A percentile compares a stretch with the other conserved stretches of the same genome.
Evolutionary conservation across 495 filamentous ascomycete genomes (phyloP).

Genomic region (Penicillium lividum): DNA sequence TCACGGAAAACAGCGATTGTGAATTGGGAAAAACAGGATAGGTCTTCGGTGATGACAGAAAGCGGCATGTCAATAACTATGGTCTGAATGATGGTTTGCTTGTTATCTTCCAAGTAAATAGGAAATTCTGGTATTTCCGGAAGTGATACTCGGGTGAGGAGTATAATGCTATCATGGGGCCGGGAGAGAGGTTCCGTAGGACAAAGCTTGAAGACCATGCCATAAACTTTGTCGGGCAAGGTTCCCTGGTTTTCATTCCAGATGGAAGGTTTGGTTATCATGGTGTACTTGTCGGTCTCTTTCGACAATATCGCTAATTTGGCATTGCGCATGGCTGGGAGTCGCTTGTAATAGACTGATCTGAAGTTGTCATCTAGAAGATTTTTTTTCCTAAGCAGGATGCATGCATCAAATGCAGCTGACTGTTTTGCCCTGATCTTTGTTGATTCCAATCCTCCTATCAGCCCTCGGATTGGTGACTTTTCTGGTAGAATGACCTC

Average conservation of each 20-base stretch:
- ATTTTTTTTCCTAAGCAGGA: conserved; percentile 63
- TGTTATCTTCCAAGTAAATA: conserved; percentile 65
- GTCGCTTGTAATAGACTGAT: conserved; percentile 69
- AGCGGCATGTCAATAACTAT: conserved; percentile 42
- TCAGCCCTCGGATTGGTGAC: conserved; percentile 68
- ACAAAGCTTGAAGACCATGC: conserved; percentile 63
- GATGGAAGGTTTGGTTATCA: conserved; percentile 75
- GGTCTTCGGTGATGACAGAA: conserved; percentile 33
- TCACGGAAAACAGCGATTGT: conserved; percentile 79
- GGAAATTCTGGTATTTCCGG: conserved; percentile 67
- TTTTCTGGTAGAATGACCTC: conserved; percentile 79
- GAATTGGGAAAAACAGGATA: conserved; percentile 62
- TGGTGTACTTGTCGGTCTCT: conserved; percentile 69
- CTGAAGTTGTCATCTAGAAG: conserved; percentile 73
- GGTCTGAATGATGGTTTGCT: conserved; percentile 57
- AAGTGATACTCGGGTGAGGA: conserved; percentile 69
- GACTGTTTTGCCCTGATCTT: conserved; percentile 86
- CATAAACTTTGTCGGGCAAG: conserved; percentile 58
- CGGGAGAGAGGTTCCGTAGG: conserved; percentile 59
- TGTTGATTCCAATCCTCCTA: conserved; percentile 58
- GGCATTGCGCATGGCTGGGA: conserved; percentile 88
- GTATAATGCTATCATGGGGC: conserved; percentile 62
- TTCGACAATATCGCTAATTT: conserved; percentile 79
- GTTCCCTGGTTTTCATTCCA: conserved; percentile 62
- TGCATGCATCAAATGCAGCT: conserved; percentile 84